Base-by-base conservation (phyloP, 1,284 basidiomycete genomes). In the Rhizoctonia solani region DNA sequence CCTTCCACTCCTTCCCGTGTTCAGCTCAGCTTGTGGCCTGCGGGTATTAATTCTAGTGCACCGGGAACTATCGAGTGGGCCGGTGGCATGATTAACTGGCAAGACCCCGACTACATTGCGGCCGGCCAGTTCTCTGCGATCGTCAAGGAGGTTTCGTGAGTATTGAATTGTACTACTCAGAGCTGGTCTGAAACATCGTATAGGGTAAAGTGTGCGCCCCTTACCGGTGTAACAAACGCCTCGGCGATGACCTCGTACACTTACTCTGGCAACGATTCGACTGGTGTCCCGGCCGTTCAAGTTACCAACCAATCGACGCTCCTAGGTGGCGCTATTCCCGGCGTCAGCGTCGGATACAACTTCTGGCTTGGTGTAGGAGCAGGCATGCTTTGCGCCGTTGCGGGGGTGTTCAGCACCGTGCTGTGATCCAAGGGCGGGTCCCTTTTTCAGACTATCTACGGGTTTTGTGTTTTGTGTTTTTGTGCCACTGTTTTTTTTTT, bases 11-110 rank as follows among this genome's bases (percentile, higher is more conserved):
- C 92, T 1, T 84, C 89, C 16, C 85, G 89, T 47, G 82, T 93
- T 39, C 89, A 93, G 76, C 77, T 93, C 68, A 90, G 86, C 66
- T 73, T 93, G 68, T 93, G 92, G 90, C 87, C 90, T 21, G 87
- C 88, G 1, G 91, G 91, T 41, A 86, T 89, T 73, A 67, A 80
- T 46, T 74, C 79, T 6, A 81, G 80, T 41, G 80, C 89, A 1
- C 76, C 77, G 42, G 92, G 92, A 37, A 92, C 89, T 3, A 76
- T 93, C 34, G 73, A 84, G 67, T 94, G 92, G 92, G 81, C 85
- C 19, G 89, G 88, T 68, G 89, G 89, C 39, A 81, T 88, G 82
- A 90, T 92, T 77, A 79, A 92, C 79, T 93, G 87, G 87, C 73
- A 79, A 23, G 83, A 92, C 75, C 81, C 87, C 29, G 91, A 93